Conservation (phyloP, 2,329 filamentous ascomycete species). For the Arthrocladium fulminans region DNA sequence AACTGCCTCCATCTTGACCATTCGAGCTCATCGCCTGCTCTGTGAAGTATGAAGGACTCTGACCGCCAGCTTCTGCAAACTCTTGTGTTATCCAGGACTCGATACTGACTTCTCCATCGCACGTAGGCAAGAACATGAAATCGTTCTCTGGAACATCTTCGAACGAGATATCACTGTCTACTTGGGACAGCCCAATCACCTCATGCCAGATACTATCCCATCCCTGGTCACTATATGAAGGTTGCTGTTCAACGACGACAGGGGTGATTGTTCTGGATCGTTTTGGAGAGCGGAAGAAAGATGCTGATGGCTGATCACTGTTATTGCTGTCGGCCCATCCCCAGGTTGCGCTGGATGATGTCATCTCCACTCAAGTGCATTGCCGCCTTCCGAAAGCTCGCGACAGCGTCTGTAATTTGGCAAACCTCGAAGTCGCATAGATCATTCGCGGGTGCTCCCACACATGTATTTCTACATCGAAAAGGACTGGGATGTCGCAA, state of each 20-base stretch:
- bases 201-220: conserved; percentile 10
- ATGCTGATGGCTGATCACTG: too few relatives aligned
- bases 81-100: conserved; percentile 5
- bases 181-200: conserved; percentile 3
- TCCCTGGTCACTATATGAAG: not conserved
- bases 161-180: not conserved
- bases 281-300: not conserved
- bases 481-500: too few relatives aligned
- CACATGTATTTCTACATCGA: too few relatives aligned
- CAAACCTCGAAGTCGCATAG: too few relatives aligned
- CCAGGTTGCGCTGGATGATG: too few relatives aligned
- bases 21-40: not conserved
- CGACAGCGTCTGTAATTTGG: too few relatives aligned
- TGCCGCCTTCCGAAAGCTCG: too few relatives aligned
- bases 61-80: too few relatives aligned
- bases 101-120: conserved; percentile 5
- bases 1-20: not conserved
- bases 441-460: too few relatives aligned
- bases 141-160: not conserved
- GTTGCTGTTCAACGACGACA: not conserved
- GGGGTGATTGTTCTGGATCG: not conserved
- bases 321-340: too few relatives aligned
- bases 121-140: not conserved
- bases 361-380: too few relatives aligned
- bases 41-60: too few relatives aligned